phyloP scores from a whole-genome alignment of 2,329 filamentous ascomycete genomes.

The Fusarium hostae region DNA sequence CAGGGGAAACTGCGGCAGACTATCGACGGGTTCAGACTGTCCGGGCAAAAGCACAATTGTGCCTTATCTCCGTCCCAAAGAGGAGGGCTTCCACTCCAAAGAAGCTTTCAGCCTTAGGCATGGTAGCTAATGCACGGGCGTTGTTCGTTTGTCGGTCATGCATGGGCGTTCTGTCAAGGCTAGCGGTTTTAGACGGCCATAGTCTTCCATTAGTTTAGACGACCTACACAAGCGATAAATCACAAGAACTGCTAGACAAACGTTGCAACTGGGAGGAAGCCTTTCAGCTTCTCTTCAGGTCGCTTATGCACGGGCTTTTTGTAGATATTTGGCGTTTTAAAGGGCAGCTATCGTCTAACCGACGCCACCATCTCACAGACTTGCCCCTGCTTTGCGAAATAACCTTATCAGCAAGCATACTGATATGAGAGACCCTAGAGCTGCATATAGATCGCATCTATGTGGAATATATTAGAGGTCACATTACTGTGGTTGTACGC shows the following conservation, averaged over 20 bases:
- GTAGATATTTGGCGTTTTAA: not conserved
- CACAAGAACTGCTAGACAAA: not conserved
- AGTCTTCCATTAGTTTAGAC: not conserved
- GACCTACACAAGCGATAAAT: not conserved
- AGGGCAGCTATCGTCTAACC: fast-evolving
- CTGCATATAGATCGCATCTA: fast-evolving
- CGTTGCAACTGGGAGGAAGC: fast-evolving
- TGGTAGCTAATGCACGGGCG: not conserved
- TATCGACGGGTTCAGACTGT: not conserved
- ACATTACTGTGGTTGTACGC: no score
- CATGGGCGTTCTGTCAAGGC: not conserved
- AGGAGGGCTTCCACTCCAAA: not conserved
- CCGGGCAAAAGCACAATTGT: not conserved
- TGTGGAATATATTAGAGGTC: fast-evolving
- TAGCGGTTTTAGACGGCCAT: not conserved
- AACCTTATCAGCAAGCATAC: not conserved
- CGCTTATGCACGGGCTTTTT: not conserved
- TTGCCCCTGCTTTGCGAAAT: not conserved
- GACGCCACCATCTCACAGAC: not conserved
- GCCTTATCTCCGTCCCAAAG: not conserved
- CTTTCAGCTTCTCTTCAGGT: not conserved
- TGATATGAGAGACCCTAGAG: fast-evolving
- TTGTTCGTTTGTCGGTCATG: not conserved
- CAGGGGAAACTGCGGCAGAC: no score
- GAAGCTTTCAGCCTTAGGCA: not conserved